Evolutionary conservation across 495 filamentous ascomycete species (phyloP).

Genomic region (Xylaria intraflava): DNA sequence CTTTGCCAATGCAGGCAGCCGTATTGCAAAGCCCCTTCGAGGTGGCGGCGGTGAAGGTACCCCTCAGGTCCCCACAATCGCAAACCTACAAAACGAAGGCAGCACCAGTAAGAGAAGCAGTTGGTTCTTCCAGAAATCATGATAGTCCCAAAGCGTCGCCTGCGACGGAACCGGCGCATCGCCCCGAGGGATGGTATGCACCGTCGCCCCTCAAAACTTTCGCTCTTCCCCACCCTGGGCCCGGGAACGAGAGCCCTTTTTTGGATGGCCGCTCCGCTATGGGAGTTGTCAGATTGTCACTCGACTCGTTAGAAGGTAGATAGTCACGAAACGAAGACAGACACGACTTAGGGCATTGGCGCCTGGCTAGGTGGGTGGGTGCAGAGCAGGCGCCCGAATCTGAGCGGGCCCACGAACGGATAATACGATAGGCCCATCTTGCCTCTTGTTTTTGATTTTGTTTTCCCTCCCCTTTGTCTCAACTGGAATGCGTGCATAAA

Average conservation of each 20-base stretch:
- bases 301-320: background rate
- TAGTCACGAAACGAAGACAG: too few relatives aligned
- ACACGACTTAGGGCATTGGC: too few relatives aligned
- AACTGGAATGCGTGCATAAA: background rate
- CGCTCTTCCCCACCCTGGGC: background rate
- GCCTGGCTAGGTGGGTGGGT: background rate
- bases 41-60: conserved; percentile 63
- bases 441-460: background rate
- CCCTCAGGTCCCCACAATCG: conserved; percentile 45
- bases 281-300: background rate
- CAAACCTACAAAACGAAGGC: conserved; percentile 45
- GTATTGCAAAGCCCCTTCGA: conserved; percentile 94
- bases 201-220: background rate
- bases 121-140: conserved; percentile 52
- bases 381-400: background rate
- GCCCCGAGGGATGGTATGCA: background rate
- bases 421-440: background rate
- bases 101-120: conserved; percentile 48
- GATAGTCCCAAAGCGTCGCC: background rate
- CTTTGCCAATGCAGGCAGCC: conserved; percentile 64
- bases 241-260: background rate
- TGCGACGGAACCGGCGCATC: background rate
- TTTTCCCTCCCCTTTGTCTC: too few relatives aligned
- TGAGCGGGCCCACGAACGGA: background rate
- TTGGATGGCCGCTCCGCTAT: background rate